Conservation (phyloP, 208 protist genomes). For the Acanthamoeba comandoni region DNA sequence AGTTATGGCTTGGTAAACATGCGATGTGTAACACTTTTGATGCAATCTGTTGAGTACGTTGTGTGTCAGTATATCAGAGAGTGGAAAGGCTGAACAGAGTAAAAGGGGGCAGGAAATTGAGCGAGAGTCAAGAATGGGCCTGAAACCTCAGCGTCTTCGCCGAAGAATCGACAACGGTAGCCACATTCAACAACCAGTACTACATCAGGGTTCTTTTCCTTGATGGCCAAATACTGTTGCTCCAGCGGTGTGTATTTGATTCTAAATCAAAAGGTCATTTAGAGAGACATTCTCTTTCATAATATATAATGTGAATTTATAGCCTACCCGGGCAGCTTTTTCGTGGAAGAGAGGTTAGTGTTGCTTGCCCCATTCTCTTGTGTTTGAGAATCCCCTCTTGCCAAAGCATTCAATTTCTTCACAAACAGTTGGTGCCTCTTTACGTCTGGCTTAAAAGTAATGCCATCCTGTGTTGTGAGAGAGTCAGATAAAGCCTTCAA, state of each 20-base stretch:
- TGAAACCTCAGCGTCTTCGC: constrained; percentile 85
- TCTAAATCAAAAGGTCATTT: no score
- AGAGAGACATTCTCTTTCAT: no score
- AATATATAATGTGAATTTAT: no score
- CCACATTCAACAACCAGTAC: constrained; percentile 87
- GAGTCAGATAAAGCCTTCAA: no score
- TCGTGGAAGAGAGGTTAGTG: background rate
- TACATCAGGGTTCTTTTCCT: constrained; percentile 85
- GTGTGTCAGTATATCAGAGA: background rate
- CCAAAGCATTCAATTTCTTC: constrained; percentile 23
- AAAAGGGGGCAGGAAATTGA: background rate
- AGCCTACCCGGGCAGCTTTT: no score
- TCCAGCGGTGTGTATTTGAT: constrained; percentile 82
- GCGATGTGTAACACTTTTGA: constrained; percentile 85
- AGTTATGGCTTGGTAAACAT: constrained; percentile 81
- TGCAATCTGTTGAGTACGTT: constrained; percentile 70
- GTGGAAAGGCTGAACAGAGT: background rate
- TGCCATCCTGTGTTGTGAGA: no score
- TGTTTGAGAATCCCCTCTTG: no score
- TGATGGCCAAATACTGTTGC: constrained; percentile 85
- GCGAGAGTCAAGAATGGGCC: background rate
- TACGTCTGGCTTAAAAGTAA: background rate
- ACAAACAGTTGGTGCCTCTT: constrained; percentile 47
- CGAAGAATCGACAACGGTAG: constrained; percentile 88
- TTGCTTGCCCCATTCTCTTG: no score